A percentile compares a stretch with the other conserved stretches of the same genome.
phyloP scores from a whole-genome alignment of 768 basidiomycete genomes.

The Boletus huronensis region DNA sequence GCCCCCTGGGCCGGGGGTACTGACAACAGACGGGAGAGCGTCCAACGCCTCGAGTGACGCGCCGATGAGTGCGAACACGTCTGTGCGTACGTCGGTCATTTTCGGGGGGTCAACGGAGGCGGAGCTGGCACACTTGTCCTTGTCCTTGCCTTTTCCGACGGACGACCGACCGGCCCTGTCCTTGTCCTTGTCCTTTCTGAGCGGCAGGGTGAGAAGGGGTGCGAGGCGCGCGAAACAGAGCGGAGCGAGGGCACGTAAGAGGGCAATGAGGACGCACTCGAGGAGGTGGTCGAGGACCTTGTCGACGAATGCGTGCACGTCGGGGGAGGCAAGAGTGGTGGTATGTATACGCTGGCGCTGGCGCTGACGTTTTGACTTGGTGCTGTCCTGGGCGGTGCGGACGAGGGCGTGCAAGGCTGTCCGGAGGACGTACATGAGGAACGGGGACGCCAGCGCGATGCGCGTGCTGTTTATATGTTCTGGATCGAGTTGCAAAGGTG shows the following conservation, averaged over 20 bases:
- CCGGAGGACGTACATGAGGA: slow-evolving; percentile 23
- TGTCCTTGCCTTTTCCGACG: slow-evolving; percentile 2
- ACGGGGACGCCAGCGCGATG: slow-evolving; percentile 22
- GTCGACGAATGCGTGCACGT: slow-evolving; percentile 6
- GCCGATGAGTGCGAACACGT: slow-evolving; percentile 24
- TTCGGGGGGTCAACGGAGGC: background rate
- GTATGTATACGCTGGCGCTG: background rate
- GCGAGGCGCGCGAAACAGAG: slow-evolving; percentile 21
- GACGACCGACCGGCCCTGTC: background rate
- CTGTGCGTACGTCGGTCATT: slow-evolving; percentile 17
- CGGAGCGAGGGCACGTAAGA: slow-evolving; percentile 17
- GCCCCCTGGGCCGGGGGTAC: background rate
- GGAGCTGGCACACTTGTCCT: background rate
- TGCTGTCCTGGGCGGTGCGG: slow-evolving; percentile 2
- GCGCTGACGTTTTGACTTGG: slow-evolving; percentile 12
- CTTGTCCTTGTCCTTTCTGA: slow-evolving; percentile 11
- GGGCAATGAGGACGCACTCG: slow-evolving; percentile 19
- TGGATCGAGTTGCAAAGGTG: background rate
- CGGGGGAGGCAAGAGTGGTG: background rate
- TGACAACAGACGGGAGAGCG: slow-evolving; percentile 1
- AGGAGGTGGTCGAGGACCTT: slow-evolving; percentile 17
- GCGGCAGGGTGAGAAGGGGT: background rate
- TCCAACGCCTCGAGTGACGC: slow-evolving; percentile 19
- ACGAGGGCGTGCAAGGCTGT: slow-evolving; percentile 19
- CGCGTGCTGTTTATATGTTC: slow-evolving; percentile 16